Conservation (phyloP, 1,139 yeast species). For the Geotrichum europaeum region DNA sequence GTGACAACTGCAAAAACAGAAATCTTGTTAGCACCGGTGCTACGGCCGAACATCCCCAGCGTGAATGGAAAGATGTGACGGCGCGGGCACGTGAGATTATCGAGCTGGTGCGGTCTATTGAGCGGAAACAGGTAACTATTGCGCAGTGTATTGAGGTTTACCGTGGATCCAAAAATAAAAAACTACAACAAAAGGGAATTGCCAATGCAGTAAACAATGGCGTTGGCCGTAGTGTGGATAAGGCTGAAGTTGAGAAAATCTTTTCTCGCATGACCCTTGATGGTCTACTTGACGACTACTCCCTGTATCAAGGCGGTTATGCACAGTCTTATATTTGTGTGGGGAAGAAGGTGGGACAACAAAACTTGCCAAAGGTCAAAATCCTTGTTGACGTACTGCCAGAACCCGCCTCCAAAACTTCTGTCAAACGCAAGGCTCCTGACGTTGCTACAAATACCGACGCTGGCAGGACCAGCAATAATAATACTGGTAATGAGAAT, state of each 20-base stretch:
- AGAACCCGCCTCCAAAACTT: not conserved
- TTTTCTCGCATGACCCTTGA: constrained; percentile 70
- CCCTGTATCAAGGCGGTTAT: constrained; percentile 69
- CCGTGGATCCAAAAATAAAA: constrained; percentile 64
- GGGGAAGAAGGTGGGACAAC: constrained; percentile 46
- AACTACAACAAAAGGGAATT: constrained; percentile 59
- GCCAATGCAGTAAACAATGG: constrained; percentile 60
- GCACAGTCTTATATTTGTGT: constrained; percentile 64
- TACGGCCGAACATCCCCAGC: constrained; percentile 16
- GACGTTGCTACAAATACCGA: not conserved
- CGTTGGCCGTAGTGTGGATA: constrained; percentile 54
- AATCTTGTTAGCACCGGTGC: constrained; percentile 36
- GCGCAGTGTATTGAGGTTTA: constrained; percentile 78
- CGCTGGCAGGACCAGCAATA: constrained; percentile 13
- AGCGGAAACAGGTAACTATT: constrained; percentile 59
- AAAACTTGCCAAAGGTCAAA: constrained; percentile 36
- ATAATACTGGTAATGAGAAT: not conserved
- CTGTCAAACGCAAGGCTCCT: not conserved
- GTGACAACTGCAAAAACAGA: constrained; percentile 72
- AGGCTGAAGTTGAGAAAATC: constrained; percentile 70
- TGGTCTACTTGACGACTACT: constrained; percentile 64
- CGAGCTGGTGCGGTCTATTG: constrained; percentile 51
- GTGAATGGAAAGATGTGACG: constrained; percentile 65
- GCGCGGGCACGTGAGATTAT: constrained; percentile 55
- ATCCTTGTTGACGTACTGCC: constrained; percentile 39